Evolutionary conservation across 2,329 filamentous ascomycete genomes (phyloP), one percentile per base, ranked within the genome.

Genomic region (Colletotrichum kahawae): DNA sequence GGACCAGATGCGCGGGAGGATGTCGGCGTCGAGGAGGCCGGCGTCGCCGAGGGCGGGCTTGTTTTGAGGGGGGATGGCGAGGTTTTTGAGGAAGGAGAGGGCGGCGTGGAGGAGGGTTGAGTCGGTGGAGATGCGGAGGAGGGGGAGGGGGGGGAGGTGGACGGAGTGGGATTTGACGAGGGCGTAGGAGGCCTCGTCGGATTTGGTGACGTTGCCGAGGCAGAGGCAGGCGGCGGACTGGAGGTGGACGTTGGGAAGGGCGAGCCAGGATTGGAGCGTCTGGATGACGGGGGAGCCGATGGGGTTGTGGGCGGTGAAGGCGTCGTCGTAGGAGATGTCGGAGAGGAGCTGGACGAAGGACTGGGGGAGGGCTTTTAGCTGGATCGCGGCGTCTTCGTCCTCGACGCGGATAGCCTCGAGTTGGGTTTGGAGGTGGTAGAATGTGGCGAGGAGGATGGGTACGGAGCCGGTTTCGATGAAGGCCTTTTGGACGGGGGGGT

Each of bases 61-160:
- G 82, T 93, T 93, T 31, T 81, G 80, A 0, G 82, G 71, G 0
- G 91, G 90, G 66, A 93, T 90, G 31, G 91, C 90, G 10, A 93
- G 88, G 80, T 93, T 93, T 81, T 92, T 93, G 75, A 93, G 87
- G 78, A 92, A 92, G 9, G 90, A 89, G 21, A 93, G 84, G 3
- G 86, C 84, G 2, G 90, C 87, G 79, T 93, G 91, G 1, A 91
- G 84, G 18, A 92, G 87, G 76, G 92, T 90, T 1, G 87, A 81
- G 75, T 89, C 86, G 9, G 78, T 81, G 1, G 82, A 78, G 34
- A 84, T 78, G 2, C 80, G 76, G 48, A 86, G 77, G 54, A 87
- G 80, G 10, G 82, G 78, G 62, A 88, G 80, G 3, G 93, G 83
- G 83, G 88, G 86, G 9, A 86, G 79, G 71, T 87, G 85, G 5